These are phyloP conservation scores for Moniliophthora roreri DNA, from an alignment of 1,284 basidiomycete genomes.

Conservation along the genomic window DNA sequence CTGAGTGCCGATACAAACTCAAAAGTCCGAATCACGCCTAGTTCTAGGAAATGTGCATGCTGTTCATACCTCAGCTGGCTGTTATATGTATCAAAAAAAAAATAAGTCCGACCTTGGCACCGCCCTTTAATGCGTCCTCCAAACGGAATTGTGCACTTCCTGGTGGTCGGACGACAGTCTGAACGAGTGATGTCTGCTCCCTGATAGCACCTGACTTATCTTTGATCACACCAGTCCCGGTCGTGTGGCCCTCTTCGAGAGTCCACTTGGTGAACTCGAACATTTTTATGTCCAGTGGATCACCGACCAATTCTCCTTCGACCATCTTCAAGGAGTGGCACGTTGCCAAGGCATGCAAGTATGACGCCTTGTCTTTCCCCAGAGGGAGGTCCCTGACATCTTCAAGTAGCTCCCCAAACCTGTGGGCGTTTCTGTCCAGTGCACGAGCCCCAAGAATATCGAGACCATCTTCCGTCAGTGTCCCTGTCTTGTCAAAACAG, in stretches of 20 bases:
- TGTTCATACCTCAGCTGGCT: slow-evolving; percentile 29
- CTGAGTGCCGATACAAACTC: slow-evolving; percentile 95
- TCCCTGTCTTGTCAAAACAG: slow-evolving; percentile 99
- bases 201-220: slow-evolving; percentile 60
- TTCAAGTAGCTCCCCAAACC: slow-evolving; percentile 91
- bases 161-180: slow-evolving; percentile 95
- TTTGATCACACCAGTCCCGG: slow-evolving; percentile 70
- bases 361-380: slow-evolving; percentile 77
- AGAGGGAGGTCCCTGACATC: slow-evolving; percentile 87
- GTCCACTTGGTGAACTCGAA: slow-evolving; percentile 97
- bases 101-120: slow-evolving; percentile 57
- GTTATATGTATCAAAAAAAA: neutral
- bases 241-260: slow-evolving; percentile 85
- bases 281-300: slow-evolving; percentile 97
- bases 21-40: slow-evolving; percentile 95
- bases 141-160: slow-evolving; percentile 87
- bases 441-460: slow-evolving; percentile 93
- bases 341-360: slow-evolving; percentile 92
- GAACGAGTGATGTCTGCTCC: slow-evolving; percentile 89
- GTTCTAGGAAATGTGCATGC: slow-evolving; percentile 94
- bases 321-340: slow-evolving; percentile 96
- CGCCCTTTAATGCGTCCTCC: slow-evolving; percentile 89
- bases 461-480: slow-evolving; percentile 96
- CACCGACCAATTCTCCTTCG: slow-evolving; percentile 87
- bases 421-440: slow-evolving; percentile 70